Conservation (phyloP, 2,329 filamentous ascomycete genomes). For the Neocatenulostroma microsporum region DNA sequence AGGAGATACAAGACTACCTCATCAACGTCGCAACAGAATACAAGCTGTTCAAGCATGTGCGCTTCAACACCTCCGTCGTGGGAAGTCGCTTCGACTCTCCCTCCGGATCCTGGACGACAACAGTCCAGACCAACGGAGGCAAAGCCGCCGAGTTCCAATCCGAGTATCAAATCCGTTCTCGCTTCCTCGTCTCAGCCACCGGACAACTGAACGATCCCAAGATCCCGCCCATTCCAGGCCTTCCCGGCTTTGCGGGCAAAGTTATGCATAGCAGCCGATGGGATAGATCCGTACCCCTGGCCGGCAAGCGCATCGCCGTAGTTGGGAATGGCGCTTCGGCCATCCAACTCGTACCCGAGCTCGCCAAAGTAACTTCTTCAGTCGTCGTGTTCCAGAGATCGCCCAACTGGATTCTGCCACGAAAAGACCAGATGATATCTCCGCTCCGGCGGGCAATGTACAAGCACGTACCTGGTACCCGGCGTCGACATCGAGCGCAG, state of each 20-base stretch:
- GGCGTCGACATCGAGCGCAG: slow-evolving; percentile 43
- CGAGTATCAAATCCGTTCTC: slow-evolving; percentile 46
- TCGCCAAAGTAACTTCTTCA: slow-evolving; percentile 43
- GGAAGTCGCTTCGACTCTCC: slow-evolving; percentile 49
- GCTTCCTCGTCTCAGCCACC: slow-evolving; percentile 52
- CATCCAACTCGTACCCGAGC: slow-evolving; percentile 51
- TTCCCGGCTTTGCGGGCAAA: slow-evolving; percentile 45
- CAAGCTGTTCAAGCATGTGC: slow-evolving; percentile 48
- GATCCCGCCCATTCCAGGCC: slow-evolving; percentile 42
- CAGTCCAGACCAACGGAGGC: slow-evolving; percentile 41
- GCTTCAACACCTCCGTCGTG: slow-evolving; percentile 50
- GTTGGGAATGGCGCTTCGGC: slow-evolving; percentile 55
- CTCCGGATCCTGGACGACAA: slow-evolving; percentile 44
- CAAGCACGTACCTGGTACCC: slow-evolving; percentile 45
- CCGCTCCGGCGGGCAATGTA: slow-evolving; percentile 36
- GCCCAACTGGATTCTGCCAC: slow-evolving; percentile 53
- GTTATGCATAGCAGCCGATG: slow-evolving; percentile 52
- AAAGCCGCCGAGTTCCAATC: slow-evolving; percentile 50
- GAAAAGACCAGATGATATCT: slow-evolving; percentile 43
- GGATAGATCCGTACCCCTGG: slow-evolving; percentile 52
- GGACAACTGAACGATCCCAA: slow-evolving; percentile 51
- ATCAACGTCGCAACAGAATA: slow-evolving; percentile 47
- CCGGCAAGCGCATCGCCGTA: slow-evolving; percentile 49
- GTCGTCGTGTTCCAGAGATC: slow-evolving; percentile 52
- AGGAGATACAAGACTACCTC: slow-evolving; percentile 53